Percentiles rank a stretch among this genome's conserved stretches.
These are phyloP conservation scores for Volvox reticuliferus DNA, from an alignment of 139 green algal genomes.

Conservation along the genomic window DNA sequence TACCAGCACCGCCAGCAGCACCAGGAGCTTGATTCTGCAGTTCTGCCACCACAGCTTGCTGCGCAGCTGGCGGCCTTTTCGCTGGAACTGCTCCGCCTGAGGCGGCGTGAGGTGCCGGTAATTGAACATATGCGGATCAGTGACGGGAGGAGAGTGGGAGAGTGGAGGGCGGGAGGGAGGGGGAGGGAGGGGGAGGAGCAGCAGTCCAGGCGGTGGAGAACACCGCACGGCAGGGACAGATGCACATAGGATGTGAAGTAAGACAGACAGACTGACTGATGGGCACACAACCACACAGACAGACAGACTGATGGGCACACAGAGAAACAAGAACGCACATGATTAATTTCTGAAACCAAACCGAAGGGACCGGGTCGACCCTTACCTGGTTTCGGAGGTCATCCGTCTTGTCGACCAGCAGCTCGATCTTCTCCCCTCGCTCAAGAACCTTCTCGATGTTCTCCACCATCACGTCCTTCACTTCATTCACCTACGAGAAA, in stretches of 20 bases:
- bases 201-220: too few relatives aligned
- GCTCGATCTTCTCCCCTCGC: conserved; percentile 93
- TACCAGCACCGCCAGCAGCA: conserved; percentile 59
- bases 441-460: conserved; percentile 97
- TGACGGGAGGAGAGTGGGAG: neutral
- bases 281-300: too few relatives aligned
- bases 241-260: too few relatives aligned
- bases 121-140: too few relatives aligned
- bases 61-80: conserved; percentile 74
- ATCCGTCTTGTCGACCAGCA: conserved; percentile 96
- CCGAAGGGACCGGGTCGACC: neutral
- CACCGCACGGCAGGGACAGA: too few relatives aligned
- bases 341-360: neutral
- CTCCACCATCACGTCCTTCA: conserved; percentile 92
- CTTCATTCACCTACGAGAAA: conserved; percentile 81
- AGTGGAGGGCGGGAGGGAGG: too few relatives aligned
- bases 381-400: conserved; percentile 65
- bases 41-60: conserved; percentile 92
- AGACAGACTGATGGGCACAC: neutral
- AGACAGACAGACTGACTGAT: too few relatives aligned
- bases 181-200: too few relatives aligned
- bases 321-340: neutral
- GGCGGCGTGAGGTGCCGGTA: too few relatives aligned
- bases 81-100: conserved; percentile 71
- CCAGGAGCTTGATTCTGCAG: conserved; percentile 82